Evolutionary conservation across 768 basidiomycete genomes (phyloP).

Genomic region (Bullera alba): DNA sequence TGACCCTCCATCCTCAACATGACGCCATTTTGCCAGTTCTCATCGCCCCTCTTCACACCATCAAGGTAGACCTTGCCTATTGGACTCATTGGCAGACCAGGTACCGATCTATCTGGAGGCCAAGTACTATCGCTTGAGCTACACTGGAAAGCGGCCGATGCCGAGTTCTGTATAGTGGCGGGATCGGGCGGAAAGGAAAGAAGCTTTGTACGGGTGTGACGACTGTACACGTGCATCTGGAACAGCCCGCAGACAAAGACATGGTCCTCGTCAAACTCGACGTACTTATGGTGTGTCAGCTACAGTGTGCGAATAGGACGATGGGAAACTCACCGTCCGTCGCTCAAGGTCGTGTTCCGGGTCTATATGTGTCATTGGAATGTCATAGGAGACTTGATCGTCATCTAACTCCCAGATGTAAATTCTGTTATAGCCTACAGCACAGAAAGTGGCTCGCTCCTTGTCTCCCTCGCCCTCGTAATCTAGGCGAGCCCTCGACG

Average conservation of each 20-base stretch:
- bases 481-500: constrained; percentile 31
- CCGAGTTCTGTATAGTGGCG: not conserved
- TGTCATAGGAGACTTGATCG: constrained; percentile 2
- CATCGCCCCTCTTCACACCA: not conserved
- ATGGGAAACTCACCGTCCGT: not conserved
- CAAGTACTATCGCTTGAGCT: not conserved
- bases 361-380: constrained; percentile 3
- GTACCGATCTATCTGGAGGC: not conserved
- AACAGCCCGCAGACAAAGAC: constrained; percentile 18
- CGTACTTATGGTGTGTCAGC: constrained; percentile 20
- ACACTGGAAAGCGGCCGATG: not conserved
- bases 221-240: constrained; percentile 18
- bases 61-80: not conserved
- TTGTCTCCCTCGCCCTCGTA: constrained; percentile 4
- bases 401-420: constrained; percentile 33
- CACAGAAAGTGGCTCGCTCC: constrained; percentile 21
- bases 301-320: not conserved
- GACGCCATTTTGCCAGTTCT: not conserved
- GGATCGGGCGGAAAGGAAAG: constrained; percentile 14
- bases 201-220: constrained; percentile 8
- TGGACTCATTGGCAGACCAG: not conserved
- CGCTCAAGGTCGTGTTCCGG: constrained; percentile 3
- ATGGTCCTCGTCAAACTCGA: constrained; percentile 35
- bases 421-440: constrained; percentile 17
- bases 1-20: not conserved